Base-by-base conservation (phyloP, 2,329 filamentous ascomycete species). In the Pseudodiploospora longispora region DNA sequence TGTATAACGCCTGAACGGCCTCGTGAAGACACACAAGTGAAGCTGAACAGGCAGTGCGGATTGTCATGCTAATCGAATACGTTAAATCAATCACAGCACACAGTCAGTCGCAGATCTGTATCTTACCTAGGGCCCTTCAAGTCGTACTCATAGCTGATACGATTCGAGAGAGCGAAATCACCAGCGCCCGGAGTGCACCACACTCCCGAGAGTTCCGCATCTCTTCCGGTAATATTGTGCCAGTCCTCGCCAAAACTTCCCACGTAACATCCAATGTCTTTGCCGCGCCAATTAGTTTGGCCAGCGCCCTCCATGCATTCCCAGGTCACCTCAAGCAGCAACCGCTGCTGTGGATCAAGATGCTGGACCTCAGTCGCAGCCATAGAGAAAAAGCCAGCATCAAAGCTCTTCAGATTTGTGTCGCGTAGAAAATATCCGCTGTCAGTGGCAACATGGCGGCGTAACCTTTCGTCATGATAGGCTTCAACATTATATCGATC, bases 21-120 rank as follows among this genome's bases (percentile, higher is more conserved):
- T 64, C 59, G 49, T 72, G 68, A 1, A 73, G 52, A 5, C 65
- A 64, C 4, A 68, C 61, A 27, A 72, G 43, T 12, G 65, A 65
- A 2, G 64, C 64, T n/a, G 69, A 71, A 52, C 69, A 73, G 27
- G 65, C 70, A 27, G 68, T 71, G 38, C 72, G 67, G 8, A 73
- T 61, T 3, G 67, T 69, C 50, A 70, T 60, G 34, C 68, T 71
- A 34, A 9, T 12, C 8, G 12, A 9, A 34, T 34, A 34, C 32
- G 32, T 34, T 2, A 34, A 34, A 3, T 34, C 32, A 34, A 19
- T 19, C 19, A 19, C 6, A 12, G 12, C 30, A 39, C 5, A 27
- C 10, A 5, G 6, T 2, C n/a, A 33, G 9, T 41, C 19, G 19
- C 27, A 19, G n/a, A 10, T 6, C 6, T 12, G 38, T n/a, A 27